A percentile compares a stretch with the other conserved stretches of the same genome.
These are phyloP conservation scores for Neopestalotiopsis sp. DNA, from an alignment of 2,329 filamentous ascomycete species.

Conservation along the genomic window DNA sequence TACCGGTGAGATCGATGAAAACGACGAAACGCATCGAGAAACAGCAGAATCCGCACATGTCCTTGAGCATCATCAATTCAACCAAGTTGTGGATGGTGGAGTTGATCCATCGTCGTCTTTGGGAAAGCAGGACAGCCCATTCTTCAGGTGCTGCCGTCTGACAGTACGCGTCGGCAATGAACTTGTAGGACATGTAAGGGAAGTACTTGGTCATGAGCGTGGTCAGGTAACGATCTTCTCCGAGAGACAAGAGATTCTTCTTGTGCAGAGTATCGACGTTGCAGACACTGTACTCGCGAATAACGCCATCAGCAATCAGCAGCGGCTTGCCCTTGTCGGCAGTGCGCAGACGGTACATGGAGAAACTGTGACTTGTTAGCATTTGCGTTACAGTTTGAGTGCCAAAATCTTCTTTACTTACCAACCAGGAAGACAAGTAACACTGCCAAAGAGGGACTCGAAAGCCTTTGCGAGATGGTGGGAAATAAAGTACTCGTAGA, in stretches of 20 bases:
- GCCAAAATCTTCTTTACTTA: slow-evolving; percentile 57
- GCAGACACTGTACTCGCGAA: slow-evolving; percentile 87
- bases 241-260: slow-evolving; percentile 80
- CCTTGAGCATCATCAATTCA: slow-evolving; percentile 86
- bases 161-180: slow-evolving; percentile 90
- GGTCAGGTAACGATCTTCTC: slow-evolving; percentile 86
- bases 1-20: slow-evolving; percentile 91
- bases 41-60: slow-evolving; percentile 98
- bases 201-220: slow-evolving; percentile 99
- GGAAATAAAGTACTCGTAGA: slow-evolving; percentile 99
- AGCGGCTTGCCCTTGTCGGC: slow-evolving; percentile 93
- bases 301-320: slow-evolving; percentile 88
- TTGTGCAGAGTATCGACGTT: slow-evolving; percentile 93
- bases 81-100: slow-evolving; percentile 96
- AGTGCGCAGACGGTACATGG: slow-evolving; percentile 96
- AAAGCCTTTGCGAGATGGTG: slow-evolving; percentile 97
- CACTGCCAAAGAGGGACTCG: slow-evolving; percentile 95
- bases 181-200: slow-evolving; percentile 94
- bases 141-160: slow-evolving; percentile 92
- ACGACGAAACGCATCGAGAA: slow-evolving; percentile 98
- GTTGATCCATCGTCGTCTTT: slow-evolving; percentile 99
- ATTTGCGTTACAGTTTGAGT: neutral
- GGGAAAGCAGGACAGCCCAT: slow-evolving; percentile 94
- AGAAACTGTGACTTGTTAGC: slow-evolving; percentile 71
- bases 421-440: slow-evolving; percentile 99